Conservation (phyloP, 768 basidiomycete genomes). For the Macrocybe gigantea region DNA sequence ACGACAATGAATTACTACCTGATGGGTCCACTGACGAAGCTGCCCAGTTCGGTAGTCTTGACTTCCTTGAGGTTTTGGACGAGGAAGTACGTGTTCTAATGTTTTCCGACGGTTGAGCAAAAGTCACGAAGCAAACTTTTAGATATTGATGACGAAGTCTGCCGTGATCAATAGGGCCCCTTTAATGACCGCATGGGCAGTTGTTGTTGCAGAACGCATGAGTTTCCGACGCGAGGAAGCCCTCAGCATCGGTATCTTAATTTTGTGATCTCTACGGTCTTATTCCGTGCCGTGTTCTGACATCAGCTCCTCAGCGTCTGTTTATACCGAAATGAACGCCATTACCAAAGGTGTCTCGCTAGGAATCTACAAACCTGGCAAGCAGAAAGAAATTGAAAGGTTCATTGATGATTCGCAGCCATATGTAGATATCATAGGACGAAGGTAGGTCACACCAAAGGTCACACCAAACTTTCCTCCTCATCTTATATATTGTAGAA, state of each 20-base stretch:
- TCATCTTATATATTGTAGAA: slow-evolving; percentile 15
- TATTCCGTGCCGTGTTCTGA: background rate
- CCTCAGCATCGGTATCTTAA: slow-evolving; percentile 69
- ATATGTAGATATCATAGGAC: slow-evolving; percentile 82
- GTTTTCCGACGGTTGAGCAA: background rate
- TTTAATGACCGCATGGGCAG: slow-evolving; percentile 92
- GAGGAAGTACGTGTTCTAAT: slow-evolving; percentile 48
- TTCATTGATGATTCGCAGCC: slow-evolving; percentile 61
- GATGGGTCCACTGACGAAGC: slow-evolving; percentile 44
- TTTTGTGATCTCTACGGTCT: slow-evolving; percentile 10
- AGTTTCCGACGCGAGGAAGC: slow-evolving; percentile 89
- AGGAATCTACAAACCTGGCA: slow-evolving; percentile 62
- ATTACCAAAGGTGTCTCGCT: slow-evolving; percentile 79
- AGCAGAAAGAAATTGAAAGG: slow-evolving; percentile 51
- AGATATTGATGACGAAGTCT: slow-evolving; percentile 58
- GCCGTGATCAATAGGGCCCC: slow-evolving; percentile 87
- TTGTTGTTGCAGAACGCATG: slow-evolving; percentile 75
- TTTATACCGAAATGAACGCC: slow-evolving; percentile 92
- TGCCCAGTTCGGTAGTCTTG: slow-evolving; percentile 45
- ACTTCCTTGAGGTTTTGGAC: slow-evolving; percentile 69
- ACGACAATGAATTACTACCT: slow-evolving; percentile 56
- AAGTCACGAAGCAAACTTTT: background rate
- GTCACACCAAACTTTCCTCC: background rate
- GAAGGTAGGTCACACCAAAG: slow-evolving; percentile 34
- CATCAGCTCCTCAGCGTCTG: slow-evolving; percentile 57